Evolutionary conservation across 2,329 filamentous ascomycete species (phyloP).

Genomic region (Elsinoe ampelina): DNA sequence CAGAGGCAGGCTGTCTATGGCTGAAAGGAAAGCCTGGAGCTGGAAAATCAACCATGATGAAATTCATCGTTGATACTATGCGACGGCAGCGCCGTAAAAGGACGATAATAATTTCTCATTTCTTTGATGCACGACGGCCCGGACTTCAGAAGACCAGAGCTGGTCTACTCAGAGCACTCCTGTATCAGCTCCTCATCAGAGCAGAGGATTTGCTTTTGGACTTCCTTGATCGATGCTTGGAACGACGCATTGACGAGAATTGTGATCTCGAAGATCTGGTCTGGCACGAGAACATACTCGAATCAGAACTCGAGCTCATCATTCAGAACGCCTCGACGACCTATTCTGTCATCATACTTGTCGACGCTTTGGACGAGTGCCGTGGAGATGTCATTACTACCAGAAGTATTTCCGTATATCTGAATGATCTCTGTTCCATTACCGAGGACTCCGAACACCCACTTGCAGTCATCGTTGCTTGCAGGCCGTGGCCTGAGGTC

Average conservation of each 20-base stretch:
- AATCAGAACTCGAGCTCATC: not conserved
- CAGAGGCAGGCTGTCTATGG: not conserved
- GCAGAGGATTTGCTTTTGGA: not conserved
- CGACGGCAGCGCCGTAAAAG: not conserved
- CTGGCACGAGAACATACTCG: not conserved
- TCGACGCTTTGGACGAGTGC: not conserved
- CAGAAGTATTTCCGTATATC: not conserved
- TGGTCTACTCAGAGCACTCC: not conserved
- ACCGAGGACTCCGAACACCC: not conserved
- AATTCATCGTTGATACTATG: not conserved
- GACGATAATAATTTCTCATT: not conserved
- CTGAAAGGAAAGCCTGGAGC: constrained; percentile 9
- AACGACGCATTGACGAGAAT: not conserved
- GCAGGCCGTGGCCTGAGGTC: not conserved
- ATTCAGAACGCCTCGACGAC: not conserved
- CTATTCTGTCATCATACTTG: not conserved
- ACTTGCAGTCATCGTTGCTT: not conserved
- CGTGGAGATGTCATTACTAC: no score
- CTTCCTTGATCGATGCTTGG: not conserved
- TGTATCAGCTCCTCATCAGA: not conserved
- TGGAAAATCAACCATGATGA: constrained; percentile 11
- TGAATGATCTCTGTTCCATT: not conserved
- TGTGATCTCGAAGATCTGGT: not conserved
- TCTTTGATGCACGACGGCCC: not conserved
- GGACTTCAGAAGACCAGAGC: not conserved